Percentiles rank a stretch among this genome's conserved stretches.
Conservation (phyloP, 495 filamentous ascomycete genomes). For the Aspergillus cavernicola region DNA sequence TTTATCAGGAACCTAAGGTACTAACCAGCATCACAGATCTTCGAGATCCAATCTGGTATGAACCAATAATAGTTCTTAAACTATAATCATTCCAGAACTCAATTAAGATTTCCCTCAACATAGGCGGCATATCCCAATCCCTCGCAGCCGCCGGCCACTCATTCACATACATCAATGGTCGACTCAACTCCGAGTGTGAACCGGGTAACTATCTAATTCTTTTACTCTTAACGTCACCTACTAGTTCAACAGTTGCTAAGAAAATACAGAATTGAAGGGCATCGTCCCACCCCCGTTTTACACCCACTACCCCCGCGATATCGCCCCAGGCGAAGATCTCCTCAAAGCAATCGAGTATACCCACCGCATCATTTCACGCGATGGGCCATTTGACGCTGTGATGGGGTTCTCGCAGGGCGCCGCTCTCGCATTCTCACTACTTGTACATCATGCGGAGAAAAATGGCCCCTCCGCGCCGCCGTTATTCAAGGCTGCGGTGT, state of each 20-base stretch:
- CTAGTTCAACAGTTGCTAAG: not conserved
- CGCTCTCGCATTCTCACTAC: slow-evolving; percentile 32
- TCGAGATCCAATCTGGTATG: slow-evolving; percentile 38
- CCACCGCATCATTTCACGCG: slow-evolving; percentile 24
- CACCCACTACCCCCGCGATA: slow-evolving; percentile 32
- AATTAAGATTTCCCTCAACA: slow-evolving; percentile 4
- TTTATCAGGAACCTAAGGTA: slow-evolving; percentile 58
- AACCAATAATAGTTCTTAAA: not conserved
- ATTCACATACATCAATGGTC: slow-evolving; percentile 36
- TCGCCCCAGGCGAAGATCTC: slow-evolving; percentile 26
- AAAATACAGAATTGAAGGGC: slow-evolving; percentile 32
- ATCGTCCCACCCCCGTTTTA: slow-evolving; percentile 37
- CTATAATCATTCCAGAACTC: not conserved
- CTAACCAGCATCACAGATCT: slow-evolving; percentile 25
- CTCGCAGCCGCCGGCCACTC: slow-evolving; percentile 31
- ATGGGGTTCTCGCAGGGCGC: slow-evolving; percentile 47
- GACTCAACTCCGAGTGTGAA: slow-evolving; percentile 23
- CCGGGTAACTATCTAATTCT: slow-evolving; percentile 23
- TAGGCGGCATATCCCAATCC: slow-evolving; percentile 30
- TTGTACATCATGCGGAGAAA: slow-evolving; percentile 32
- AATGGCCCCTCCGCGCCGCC: slow-evolving; percentile 19
- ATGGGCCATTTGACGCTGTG: slow-evolving; percentile 46
- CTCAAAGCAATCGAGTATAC: slow-evolving; percentile 31
- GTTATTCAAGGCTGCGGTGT: slow-evolving; percentile 40
- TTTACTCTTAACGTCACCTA: too few species aligned